Percentiles rank a stretch among this genome's conserved stretches.
Conservation (phyloP, 2,329 filamentous ascomycete species). For the Ophiostoma populinum region DNA sequence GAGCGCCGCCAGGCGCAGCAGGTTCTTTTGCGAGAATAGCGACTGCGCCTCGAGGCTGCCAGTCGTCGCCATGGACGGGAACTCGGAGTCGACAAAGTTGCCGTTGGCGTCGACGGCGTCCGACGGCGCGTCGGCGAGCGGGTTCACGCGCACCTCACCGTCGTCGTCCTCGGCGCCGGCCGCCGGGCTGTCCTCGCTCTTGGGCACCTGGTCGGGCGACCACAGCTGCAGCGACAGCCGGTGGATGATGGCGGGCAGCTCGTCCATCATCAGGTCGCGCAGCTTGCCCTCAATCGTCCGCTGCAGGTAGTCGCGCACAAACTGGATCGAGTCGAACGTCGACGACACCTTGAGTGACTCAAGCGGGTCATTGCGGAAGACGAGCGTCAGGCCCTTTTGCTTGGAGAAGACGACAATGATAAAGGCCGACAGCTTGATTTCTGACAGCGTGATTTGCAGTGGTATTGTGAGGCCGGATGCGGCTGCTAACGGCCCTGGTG, state of each 20-base stretch:
- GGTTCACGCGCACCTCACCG: constrained; percentile 52
- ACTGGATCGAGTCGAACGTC: constrained; percentile 97
- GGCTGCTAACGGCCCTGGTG: constrained; percentile 79
- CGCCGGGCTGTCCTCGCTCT: constrained; percentile 39
- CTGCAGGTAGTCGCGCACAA: constrained; percentile 92
- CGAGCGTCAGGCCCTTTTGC: constrained; percentile 88
- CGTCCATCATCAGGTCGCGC: constrained; percentile 91
- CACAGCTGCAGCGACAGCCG: constrained; percentile 74
- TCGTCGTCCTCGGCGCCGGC: constrained; percentile 32
- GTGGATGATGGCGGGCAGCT: constrained; percentile 91
- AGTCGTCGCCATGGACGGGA: constrained; percentile 64
- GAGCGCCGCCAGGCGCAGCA: constrained; percentile 65
- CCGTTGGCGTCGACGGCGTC: constrained; percentile 71
- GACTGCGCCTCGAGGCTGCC: constrained; percentile 68
- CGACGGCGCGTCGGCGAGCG: constrained; percentile 63
- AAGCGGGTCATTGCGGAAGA: constrained; percentile 94
- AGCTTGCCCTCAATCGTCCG: constrained; percentile 90
- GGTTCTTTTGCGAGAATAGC: constrained; percentile 88
- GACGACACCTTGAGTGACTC: constrained; percentile 97
- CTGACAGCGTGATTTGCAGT: constrained; percentile 88
- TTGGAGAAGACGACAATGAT: constrained; percentile 96
- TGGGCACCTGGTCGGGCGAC: constrained; percentile 68
- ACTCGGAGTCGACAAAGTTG: constrained; percentile 58
- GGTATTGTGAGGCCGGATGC: constrained; percentile 88
- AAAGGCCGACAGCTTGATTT: constrained; percentile 90